These are phyloP conservation scores for Stachybotrys chartarum DNA, from an alignment of 2,329 filamentous ascomycete species.

Conservation along the genomic window DNA sequence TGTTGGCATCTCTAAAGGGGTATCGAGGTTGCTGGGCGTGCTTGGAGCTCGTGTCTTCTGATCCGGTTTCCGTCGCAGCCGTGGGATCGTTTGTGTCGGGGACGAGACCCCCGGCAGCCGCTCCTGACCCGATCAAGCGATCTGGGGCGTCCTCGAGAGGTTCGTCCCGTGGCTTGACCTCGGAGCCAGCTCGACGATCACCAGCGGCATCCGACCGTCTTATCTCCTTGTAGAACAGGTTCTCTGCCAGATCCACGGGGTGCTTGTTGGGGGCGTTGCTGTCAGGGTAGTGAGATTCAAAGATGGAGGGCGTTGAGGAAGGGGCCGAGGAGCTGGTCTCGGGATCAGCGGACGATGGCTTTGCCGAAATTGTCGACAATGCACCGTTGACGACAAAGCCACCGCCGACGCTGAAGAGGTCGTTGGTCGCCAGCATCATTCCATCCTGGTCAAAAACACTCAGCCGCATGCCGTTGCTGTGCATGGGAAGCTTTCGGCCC, in stretches of 20 bases:
- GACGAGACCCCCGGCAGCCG: not conserved
- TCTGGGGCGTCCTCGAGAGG: slow-evolving; percentile 2
- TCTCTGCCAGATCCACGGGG: slow-evolving; percentile 42
- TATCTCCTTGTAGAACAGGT: slow-evolving; percentile 46
- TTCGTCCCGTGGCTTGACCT: slow-evolving; percentile 28
- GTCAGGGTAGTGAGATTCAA: slow-evolving; percentile 2
- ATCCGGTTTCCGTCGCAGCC: slow-evolving; percentile 8
- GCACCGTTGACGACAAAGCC: slow-evolving; percentile 45
- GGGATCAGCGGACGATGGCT: slow-evolving; percentile 5
- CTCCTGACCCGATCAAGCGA: slow-evolving; percentile 5
- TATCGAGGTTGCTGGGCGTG: slow-evolving; percentile 31
- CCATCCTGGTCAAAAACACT: slow-evolving; percentile 41
- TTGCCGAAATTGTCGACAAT: slow-evolving; percentile 32
- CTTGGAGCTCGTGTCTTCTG: slow-evolving; percentile 8
- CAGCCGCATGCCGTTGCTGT: slow-evolving; percentile 46
- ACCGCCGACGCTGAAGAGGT: slow-evolving; percentile 45
- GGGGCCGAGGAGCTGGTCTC: not conserved
- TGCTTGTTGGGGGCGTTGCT: slow-evolving; percentile 20
- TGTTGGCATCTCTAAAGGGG: slow-evolving; percentile 38
- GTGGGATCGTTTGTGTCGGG: not conserved
- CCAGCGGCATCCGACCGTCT: slow-evolving; percentile 36
- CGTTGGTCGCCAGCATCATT: slow-evolving; percentile 38
- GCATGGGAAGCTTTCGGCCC: slow-evolving; percentile 41
- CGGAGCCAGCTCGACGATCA: slow-evolving; percentile 35
- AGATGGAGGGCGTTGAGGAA: not conserved